Evolutionary conservation across 2,329 filamentous ascomycete species (phyloP).

Genomic region (Penicillium sp.): DNA sequence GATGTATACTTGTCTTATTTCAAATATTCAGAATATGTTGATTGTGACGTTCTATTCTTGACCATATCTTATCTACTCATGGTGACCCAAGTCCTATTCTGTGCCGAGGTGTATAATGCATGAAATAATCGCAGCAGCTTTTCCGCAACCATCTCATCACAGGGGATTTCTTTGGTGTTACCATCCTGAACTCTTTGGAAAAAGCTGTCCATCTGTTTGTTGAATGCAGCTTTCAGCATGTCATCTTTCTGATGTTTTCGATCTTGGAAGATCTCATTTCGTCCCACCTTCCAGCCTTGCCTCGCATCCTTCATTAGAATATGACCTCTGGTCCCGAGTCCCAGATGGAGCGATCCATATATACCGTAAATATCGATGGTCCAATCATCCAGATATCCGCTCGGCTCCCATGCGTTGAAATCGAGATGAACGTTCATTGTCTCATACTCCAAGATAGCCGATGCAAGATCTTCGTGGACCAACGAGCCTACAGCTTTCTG

Average conservation of each 20-base stretch:
- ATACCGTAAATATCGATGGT: constrained; percentile 1
- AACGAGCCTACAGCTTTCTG: not conserved
- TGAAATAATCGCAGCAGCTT: not conserved
- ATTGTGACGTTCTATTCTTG: not conserved
- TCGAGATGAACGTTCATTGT: not conserved
- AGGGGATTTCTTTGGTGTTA: not conserved
- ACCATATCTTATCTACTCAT: not conserved
- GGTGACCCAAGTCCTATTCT: not conserved
- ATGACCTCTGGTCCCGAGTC: not conserved
- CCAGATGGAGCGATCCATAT: not conserved
- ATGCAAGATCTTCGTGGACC: not conserved
- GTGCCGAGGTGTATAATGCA: not conserved
- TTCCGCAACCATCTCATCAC: not conserved
- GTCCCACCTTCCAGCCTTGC: not conserved
- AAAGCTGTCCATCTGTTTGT: not conserved
- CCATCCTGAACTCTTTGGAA: not conserved
- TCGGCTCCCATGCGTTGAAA: not conserved
- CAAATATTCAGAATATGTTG: too few relatives aligned
- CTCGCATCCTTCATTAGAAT: not conserved
- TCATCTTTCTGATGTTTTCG: not conserved
- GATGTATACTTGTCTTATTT: not conserved
- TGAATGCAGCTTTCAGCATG: not conserved
- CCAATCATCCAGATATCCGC: constrained; percentile 3
- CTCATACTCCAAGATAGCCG: not conserved
- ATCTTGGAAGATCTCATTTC: not conserved